Conservation (phyloP, 805 yeast species). For the Geotrichum ghanense region DNA sequence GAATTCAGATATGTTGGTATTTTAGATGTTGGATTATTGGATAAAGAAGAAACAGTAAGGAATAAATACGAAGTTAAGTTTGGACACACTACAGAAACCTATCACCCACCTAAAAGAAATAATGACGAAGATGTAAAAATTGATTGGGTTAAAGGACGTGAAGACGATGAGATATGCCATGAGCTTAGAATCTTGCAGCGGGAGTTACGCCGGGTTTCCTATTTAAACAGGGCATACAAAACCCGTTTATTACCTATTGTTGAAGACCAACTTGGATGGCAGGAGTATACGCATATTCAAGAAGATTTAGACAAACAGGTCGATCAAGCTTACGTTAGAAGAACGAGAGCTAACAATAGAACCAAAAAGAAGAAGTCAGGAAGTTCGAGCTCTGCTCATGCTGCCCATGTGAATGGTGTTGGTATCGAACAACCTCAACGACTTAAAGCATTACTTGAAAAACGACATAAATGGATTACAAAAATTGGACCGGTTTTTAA, state of each 20-base stretch:
- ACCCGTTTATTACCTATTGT: conserved; percentile 55
- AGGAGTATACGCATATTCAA: conserved; percentile 78
- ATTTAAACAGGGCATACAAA: conserved; percentile 57
- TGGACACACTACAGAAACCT: conserved; percentile 1
- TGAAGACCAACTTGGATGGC: conserved; percentile 88
- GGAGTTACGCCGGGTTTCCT: conserved; percentile 49
- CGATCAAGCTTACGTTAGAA: conserved; percentile 81
- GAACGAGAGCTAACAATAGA: conserved; percentile 64
- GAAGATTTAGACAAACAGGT: conserved; percentile 95
- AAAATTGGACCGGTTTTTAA: conserved; percentile 81
- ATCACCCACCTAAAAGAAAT: conserved; percentile 11
- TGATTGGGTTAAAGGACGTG: conserved; percentile 71
- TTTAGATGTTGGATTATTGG: conserved; percentile 31
- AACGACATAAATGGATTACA: conserved; percentile 77
- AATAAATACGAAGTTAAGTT: conserved; percentile 14
- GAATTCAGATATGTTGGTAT: conserved; percentile 88
- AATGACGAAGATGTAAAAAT: conserved; percentile 29
- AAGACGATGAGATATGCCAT: conserved; percentile 88
- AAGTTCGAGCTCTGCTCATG: conserved; percentile 15
- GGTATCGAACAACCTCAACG: conserved; percentile 50
- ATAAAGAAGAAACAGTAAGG: conserved; percentile 15
- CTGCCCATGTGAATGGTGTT: conserved; percentile 37
- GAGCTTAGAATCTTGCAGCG: conserved; percentile 68
- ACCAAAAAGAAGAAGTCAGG: conserved; percentile 39
- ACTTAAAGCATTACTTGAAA: conserved; percentile 67